Conservation (phyloP, 768 basidiomycete species). For the Pleurotus ostreatus region DNA sequence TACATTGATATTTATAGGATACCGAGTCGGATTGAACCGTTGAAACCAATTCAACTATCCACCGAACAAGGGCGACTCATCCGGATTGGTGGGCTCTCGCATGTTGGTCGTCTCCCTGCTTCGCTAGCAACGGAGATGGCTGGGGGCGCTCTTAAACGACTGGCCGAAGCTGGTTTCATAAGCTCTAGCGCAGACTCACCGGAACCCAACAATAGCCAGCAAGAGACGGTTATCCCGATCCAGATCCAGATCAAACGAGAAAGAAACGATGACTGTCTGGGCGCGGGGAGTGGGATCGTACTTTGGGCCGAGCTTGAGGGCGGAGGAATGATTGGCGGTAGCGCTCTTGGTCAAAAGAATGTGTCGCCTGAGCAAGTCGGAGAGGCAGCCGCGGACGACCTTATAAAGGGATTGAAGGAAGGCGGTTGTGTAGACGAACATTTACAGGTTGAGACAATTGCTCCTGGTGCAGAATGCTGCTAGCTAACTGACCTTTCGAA, state of each 20-base stretch:
- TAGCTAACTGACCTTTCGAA: background rate
- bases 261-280: slow-evolving; percentile 39
- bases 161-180: slow-evolving; percentile 36
- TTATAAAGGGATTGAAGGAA: slow-evolving; percentile 53
- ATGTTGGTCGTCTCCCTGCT: slow-evolving; percentile 61
- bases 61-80: slow-evolving; percentile 53
- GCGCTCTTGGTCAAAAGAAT: slow-evolving; percentile 56
- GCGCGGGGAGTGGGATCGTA: slow-evolving; percentile 68
- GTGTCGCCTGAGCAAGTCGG: slow-evolving; percentile 46
- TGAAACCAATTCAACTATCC: slow-evolving; percentile 23
- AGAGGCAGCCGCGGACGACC: slow-evolving; percentile 54
- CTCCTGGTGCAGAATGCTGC: background rate
- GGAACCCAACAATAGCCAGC: slow-evolving; percentile 1
- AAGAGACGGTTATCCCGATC: slow-evolving; percentile 24
- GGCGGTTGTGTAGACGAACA: slow-evolving; percentile 71
- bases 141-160: slow-evolving; percentile 41
- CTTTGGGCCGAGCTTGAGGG: slow-evolving; percentile 71
- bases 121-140: slow-evolving; percentile 54
- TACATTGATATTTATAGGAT: background rate
- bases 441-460: slow-evolving; percentile 25
- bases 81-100: slow-evolving; percentile 53
- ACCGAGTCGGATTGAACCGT: slow-evolving; percentile 1
- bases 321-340: slow-evolving; percentile 67
- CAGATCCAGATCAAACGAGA: slow-evolving; percentile 39
- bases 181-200: background rate